Conservation (phyloP, 148 eudicot genomes). For the Persicaria maculosa region DNA sequence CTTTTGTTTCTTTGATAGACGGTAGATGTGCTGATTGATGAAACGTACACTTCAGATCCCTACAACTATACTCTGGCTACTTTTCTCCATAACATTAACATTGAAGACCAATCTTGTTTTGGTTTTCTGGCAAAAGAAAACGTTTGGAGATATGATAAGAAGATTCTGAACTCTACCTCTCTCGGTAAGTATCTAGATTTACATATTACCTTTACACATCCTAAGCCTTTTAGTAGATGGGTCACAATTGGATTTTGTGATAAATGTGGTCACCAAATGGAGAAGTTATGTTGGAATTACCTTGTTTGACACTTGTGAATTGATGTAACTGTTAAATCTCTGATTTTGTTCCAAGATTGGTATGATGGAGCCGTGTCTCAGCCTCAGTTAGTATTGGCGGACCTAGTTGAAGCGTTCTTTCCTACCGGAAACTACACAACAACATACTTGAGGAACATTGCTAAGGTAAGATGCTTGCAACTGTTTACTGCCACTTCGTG, state of each 20-base stretch:
- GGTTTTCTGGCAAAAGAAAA: slow-evolving; percentile 59
- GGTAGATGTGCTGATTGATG: slow-evolving; percentile 82
- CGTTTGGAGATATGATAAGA: slow-evolving; percentile 91
- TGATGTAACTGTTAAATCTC: not conserved
- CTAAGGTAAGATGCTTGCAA: slow-evolving; percentile 41
- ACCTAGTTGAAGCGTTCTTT: slow-evolving; percentile 71
- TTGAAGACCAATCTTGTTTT: slow-evolving; percentile 72
- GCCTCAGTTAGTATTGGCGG: slow-evolving; percentile 83
- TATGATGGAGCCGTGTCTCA: slow-evolving; percentile 90
- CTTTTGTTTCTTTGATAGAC: slow-evolving; percentile 27
- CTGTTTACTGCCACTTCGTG: slow-evolving; percentile 17
- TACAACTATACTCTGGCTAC: slow-evolving; percentile 35
- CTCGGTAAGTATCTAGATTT: slow-evolving; percentile 47
- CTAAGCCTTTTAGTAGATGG: not conserved
- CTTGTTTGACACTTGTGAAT: not conserved
- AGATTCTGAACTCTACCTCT: slow-evolving; percentile 36
- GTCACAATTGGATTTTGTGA: too few relatives aligned
- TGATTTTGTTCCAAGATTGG: slow-evolving; percentile 51
- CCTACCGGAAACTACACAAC: slow-evolving; percentile 84
- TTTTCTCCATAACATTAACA: slow-evolving; percentile 54
- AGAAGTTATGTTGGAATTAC: not conserved
- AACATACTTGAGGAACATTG: slow-evolving; percentile 69
- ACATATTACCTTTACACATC: not conserved
- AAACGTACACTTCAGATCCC: slow-evolving; percentile 58
- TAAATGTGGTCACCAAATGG: too few relatives aligned